These are phyloP conservation scores for Cadophora gregata DNA, from an alignment of 2,329 filamentous ascomycete genomes.

Conservation along the genomic window DNA sequence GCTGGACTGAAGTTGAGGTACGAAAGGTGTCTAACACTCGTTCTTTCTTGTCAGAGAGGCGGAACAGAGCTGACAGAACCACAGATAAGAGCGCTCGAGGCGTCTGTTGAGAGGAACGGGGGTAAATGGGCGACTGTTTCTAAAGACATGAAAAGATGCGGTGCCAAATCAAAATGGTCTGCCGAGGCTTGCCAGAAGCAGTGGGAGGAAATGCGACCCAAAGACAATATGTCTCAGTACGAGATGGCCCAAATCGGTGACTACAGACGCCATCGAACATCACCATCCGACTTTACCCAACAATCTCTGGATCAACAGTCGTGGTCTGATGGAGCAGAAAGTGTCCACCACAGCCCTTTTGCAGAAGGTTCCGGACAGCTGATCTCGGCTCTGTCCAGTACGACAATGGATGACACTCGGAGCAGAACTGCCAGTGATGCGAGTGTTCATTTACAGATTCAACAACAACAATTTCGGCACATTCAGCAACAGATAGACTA, in stretches of 20 bases:
- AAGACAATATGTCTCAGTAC: not conserved
- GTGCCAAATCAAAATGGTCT: conserved; percentile 44
- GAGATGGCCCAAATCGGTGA: conserved; percentile 1
- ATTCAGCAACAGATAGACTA: conserved; percentile 28
- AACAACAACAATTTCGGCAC: conserved; percentile 29
- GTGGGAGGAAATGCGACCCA: conserved; percentile 42
- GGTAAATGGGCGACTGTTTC: conserved; percentile 44
- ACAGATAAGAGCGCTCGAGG: conserved; percentile 43
- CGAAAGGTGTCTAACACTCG: conserved; percentile 13
- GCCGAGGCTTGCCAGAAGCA: conserved; percentile 45
- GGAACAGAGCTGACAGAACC: conserved; percentile 4
- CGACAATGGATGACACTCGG: conserved; percentile 31
- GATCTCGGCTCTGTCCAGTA: conserved; percentile 23
- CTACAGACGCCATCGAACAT: conserved; percentile 16
- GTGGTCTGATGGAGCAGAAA: conserved; percentile 26
- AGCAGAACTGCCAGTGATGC: conserved; percentile 32
- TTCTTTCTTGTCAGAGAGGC: conserved; percentile 11
- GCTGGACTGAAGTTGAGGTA: conserved; percentile 17
- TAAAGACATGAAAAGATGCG: conserved; percentile 44
- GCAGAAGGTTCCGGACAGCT: conserved; percentile 16
- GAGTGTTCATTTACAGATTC: conserved; percentile 24
- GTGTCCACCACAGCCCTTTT: conserved; percentile 17
- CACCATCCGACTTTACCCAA: conserved; percentile 17
- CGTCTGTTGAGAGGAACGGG: conserved; percentile 43
- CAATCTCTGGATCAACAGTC: conserved; percentile 7